A percentile compares a stretch with the other conserved stretches of the same genome.
Evolutionary conservation across 164 flowering plant species (phyloP).

Genomic region (Nymphaea colorata): DNA sequence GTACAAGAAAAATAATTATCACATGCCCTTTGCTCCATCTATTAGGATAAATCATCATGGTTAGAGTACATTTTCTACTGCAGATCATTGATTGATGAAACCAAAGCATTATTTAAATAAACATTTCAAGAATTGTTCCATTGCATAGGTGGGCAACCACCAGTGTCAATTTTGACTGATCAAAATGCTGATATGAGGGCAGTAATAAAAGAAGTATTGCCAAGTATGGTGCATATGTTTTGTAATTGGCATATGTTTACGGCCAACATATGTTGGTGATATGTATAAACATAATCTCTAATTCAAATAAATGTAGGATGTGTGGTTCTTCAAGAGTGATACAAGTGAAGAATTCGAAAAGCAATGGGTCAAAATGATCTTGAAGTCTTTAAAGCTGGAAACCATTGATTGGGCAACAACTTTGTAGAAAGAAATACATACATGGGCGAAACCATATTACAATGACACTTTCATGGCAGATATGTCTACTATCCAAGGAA

Average conservation of each 20-base stretch:
- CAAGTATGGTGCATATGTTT: conserved; percentile 1
- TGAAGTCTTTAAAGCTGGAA: background rate
- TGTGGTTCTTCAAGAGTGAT: background rate
- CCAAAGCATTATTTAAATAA: conserved; percentile 5
- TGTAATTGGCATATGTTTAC: conserved; percentile 4
- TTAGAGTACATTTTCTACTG: conserved; percentile 1
- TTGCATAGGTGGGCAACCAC: conserved; percentile 8
- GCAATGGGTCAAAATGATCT: background rate
- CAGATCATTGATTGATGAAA: conserved; percentile 3
- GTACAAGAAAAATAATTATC: conserved; percentile 2
- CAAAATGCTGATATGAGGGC: conserved; percentile 1
- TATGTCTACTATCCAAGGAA: background rate
- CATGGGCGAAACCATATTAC: conserved; percentile 4
- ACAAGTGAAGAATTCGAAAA: conserved; percentile 7
- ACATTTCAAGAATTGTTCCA: conserved; percentile 5
- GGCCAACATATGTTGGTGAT: background rate
- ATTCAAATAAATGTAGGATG: background rate
- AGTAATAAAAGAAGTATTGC: conserved; percentile 7
- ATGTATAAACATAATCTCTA: background rate
- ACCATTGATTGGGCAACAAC: conserved; percentile 4
- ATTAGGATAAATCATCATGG: conserved; percentile 6
- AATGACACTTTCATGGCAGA: conserved; percentile 5
- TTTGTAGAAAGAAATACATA: background rate
- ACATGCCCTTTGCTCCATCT: conserved; percentile 6
- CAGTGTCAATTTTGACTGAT: conserved; percentile 7